phyloP scores from a whole-genome alignment of 2,329 filamentous ascomycete genomes.

The Aschersonia sp. region DNA sequence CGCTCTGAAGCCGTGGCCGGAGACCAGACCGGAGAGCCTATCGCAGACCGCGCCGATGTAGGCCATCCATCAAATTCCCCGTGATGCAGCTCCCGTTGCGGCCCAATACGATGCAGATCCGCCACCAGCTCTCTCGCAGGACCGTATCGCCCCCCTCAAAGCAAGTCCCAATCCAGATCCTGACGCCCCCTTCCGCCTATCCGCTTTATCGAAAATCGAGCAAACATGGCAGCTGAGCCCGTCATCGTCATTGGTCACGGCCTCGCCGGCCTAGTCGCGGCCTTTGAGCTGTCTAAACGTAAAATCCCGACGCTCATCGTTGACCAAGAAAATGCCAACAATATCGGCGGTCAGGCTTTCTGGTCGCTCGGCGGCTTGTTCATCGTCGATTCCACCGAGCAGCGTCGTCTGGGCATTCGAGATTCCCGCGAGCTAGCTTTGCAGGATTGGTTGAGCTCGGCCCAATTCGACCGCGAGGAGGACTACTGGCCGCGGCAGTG shows the following conservation, averaged over 20 bases:
- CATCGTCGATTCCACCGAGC: constrained; percentile 40
- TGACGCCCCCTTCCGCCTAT: no score
- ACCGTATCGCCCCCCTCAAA: no score
- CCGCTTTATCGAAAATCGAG: no score
- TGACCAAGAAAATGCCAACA: constrained; percentile 43
- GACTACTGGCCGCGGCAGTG: constrained; percentile 45
- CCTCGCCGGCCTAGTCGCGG: constrained; percentile 44
- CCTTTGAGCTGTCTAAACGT: constrained; percentile 38
- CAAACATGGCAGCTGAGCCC: constrained; percentile 10
- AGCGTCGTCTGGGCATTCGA: constrained; percentile 42
- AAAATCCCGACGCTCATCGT: constrained; percentile 35
- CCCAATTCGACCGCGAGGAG: constrained; percentile 42
- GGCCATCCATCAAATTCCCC: no score
- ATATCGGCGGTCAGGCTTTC: constrained; percentile 47
- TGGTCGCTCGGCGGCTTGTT: constrained; percentile 51
- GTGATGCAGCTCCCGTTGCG: no score
- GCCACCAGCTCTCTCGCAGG: no score
- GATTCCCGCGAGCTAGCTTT: constrained; percentile 42
- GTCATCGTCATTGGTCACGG: constrained; percentile 44
- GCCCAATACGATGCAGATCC: no score
- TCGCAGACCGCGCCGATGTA: no score
- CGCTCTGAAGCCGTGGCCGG: no score
- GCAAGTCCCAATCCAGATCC: no score
- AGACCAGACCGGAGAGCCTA: no score
- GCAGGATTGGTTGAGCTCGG: constrained; percentile 44